phyloP scores from a whole-genome alignment of 140 eudicot genomes.

The Erigeron philadelphicus region DNA sequence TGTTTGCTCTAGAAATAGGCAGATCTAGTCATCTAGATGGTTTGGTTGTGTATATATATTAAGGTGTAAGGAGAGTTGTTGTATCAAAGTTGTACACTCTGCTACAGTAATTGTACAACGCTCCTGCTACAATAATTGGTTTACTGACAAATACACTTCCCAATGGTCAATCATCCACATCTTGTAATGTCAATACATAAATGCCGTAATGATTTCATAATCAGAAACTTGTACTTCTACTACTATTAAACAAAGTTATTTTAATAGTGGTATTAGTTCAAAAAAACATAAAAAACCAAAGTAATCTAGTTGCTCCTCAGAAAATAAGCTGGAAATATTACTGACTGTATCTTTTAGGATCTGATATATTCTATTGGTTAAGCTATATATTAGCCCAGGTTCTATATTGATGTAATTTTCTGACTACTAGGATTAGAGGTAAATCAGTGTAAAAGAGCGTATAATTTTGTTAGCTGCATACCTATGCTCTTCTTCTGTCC shows the following conservation, averaged over 20 bases:
- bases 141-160: conserved; percentile 29
- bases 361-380: no score
- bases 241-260: not conserved
- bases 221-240: conserved; percentile 3
- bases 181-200: conserved; percentile 24
- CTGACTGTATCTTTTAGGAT: no score
- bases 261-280: conserved; percentile 10
- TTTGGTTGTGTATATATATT: not conserved
- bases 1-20: conserved; percentile 12
- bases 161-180: conserved; percentile 33
- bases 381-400: no score
- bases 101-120: conserved; percentile 26
- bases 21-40: not conserved
- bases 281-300: no score
- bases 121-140: conserved; percentile 27
- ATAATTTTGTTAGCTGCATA: conserved; percentile 21
- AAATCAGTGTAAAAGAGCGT: not conserved
- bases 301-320: no score
- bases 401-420: no score
- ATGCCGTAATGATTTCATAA: conserved; percentile 26
- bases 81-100: conserved; percentile 7
- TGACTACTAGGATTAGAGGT: not conserved
- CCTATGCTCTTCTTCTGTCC: conserved; percentile 99
- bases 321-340: no score
- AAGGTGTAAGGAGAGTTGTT: no score